Conservation (phyloP, 345 rosid species). For the Sapria himalayana region DNA sequence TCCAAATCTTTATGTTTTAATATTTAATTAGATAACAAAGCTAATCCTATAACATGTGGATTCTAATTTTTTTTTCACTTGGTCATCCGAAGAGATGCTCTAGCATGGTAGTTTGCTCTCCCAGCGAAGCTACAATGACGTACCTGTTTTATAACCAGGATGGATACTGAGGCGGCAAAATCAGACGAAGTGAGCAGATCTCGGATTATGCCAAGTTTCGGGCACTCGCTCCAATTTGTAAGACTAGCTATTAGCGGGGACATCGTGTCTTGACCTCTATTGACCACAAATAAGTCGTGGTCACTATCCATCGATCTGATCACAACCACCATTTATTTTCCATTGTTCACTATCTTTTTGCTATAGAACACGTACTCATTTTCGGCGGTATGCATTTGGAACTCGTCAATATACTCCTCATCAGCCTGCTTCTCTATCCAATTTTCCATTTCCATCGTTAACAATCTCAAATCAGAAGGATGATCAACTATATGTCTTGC, state of each 20-base stretch:
- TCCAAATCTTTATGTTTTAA: too few species aligned
- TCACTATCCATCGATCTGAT: slow-evolving; percentile 43
- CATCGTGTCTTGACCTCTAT: slow-evolving; percentile 63
- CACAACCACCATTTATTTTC: slow-evolving; percentile 62
- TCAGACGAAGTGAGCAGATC: slow-evolving; percentile 89
- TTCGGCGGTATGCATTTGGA: slow-evolving; percentile 20
- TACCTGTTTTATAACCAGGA: slow-evolving; percentile 73
- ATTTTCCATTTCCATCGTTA: slow-evolving; percentile 13
- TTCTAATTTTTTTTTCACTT: too few species aligned
- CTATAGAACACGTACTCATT: slow-evolving; percentile 24
- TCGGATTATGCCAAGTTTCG: slow-evolving; percentile 86
- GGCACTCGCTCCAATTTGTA: slow-evolving; percentile 99
- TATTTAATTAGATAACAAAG: too few species aligned
- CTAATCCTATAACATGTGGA: too few species aligned
- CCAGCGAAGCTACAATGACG: slow-evolving; percentile 14
- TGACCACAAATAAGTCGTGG: slow-evolving; percentile 69
- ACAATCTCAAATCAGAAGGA: slow-evolving; percentile 6
- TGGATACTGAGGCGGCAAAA: slow-evolving; percentile 57
- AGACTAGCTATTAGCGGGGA: slow-evolving; percentile 72
- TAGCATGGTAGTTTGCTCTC: too few species aligned
- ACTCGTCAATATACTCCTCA: slow-evolving; percentile 30
- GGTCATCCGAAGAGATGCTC: too few species aligned
- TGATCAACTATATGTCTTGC: not conserved
- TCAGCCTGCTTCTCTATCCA: slow-evolving; percentile 29
- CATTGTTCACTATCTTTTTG: slow-evolving; percentile 46